phyloP scores from a whole-genome alignment of 495 filamentous ascomycete genomes.

The Friedmanniomyces endolithicus region DNA sequence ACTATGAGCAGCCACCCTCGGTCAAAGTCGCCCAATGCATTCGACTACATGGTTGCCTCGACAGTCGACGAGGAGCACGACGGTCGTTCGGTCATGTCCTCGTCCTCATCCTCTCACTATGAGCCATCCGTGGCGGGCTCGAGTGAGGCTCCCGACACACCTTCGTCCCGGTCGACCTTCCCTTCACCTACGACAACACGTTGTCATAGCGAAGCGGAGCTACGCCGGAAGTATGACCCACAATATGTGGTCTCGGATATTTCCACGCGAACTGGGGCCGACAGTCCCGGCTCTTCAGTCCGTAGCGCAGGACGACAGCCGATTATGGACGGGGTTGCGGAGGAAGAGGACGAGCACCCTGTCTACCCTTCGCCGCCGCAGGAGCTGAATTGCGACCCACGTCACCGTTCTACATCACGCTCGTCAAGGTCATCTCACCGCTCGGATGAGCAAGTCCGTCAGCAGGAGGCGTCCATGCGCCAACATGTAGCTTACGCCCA shows the following conservation, averaged over 20 bases:
- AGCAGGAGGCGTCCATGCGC: conserved; percentile 5
- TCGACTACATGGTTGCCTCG: conserved; percentile 25
- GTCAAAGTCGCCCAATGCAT: conserved; percentile 19
- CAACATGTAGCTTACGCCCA: conserved; percentile 12
- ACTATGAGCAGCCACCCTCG: background rate
- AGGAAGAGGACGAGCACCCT: conserved; percentile 10
- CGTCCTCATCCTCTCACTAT: conserved; percentile 16
- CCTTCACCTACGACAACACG: conserved; percentile 16
- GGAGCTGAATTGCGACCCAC: conserved; percentile 2
- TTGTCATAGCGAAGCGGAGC: conserved; percentile 12
- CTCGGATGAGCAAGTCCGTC: background rate
- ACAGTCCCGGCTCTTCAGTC: conserved; percentile 9
- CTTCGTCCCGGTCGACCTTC: conserved; percentile 19
- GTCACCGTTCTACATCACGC: conserved; percentile 11
- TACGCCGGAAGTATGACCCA: conserved; percentile 18
- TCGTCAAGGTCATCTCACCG: conserved; percentile 6
- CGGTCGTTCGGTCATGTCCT: conserved; percentile 1
- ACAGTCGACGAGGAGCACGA: conserved; percentile 13
- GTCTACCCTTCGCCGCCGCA: background rate
- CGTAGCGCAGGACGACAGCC: conserved; percentile 3
- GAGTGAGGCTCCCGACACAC: conserved; percentile 13
- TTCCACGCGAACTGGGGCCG: conserved; percentile 7
- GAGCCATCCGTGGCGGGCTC: conserved; percentile 17
- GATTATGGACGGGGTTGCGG: conserved; percentile 8
- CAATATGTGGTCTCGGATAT: conserved; percentile 13